Base-by-base conservation (phyloP, 1,284 basidiomycete genomes). In the Cutaneotrichosporon mucoides region DNA sequence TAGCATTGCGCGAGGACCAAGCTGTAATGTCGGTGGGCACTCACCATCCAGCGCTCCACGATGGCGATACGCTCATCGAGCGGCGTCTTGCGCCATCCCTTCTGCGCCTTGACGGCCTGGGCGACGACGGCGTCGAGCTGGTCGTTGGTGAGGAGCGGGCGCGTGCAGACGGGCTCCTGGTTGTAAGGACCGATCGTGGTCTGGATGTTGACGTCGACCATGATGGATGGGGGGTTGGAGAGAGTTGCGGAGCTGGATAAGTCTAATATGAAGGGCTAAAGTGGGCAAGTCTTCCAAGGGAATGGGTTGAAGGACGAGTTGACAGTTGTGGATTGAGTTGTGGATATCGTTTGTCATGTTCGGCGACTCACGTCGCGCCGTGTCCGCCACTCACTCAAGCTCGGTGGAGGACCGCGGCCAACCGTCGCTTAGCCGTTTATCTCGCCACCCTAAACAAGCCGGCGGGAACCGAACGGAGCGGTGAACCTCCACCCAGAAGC, bases 11-110 rank as follows among this genome's bases (percentile, higher is more conserved):
- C 24, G 24, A 24, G 24, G 24, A 24, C 24, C 24, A 24, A 24
- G 24, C 24, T 56, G 24, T 24, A 24, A 24, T 24, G 24, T 24
- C 24, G 24, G 24, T 24, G 24, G 24, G 24, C 51, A 60, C 82
- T 62, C 63, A 89, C 90, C 70, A 90, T 85, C 77, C 92, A 95
- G 68, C 84, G 86, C 58, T 81, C 76, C 6, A 88, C 88, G 47
- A 92, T 85, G 38, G 81, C 82, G 50, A 93, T 84, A 34, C 91
- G 82, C 50, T 92, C 84, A 49, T 84, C 77, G 13, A 96, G 76
- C 0, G 88, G 78, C 1, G 85, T 82, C 63, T 83, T 83, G 54
- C 79, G 81, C 92, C 92, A 95, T 41, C 77, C 68, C 70, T 84
- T 86, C 77, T 92, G 89, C 0, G 89, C 89, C 4, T 79, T 78